phyloP scores from a whole-genome alignment of 495 filamentous ascomycete species.

The Talaromyces liani region DNA sequence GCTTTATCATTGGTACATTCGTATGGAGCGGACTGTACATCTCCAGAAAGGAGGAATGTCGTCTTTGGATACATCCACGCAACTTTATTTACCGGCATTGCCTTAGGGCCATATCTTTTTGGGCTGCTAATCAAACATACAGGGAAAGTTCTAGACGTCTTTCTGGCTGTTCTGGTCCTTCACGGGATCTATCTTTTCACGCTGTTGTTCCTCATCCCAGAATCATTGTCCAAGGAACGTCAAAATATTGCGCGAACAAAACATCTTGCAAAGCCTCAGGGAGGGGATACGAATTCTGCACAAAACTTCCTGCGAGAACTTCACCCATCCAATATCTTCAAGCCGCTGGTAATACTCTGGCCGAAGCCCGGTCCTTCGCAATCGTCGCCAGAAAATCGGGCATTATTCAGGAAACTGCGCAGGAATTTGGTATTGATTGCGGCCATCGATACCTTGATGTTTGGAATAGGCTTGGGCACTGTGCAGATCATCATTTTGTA shows the following conservation, averaged over 20 bases:
- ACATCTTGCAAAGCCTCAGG: conserved; percentile 27
- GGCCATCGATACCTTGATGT: conserved; percentile 67
- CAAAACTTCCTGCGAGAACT: conserved; percentile 17
- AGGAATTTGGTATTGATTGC: conserved; percentile 75
- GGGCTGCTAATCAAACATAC: conserved; percentile 68
- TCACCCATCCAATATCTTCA: conserved; percentile 55
- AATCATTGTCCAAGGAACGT: conserved; percentile 65
- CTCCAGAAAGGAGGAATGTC: conserved; percentile 68
- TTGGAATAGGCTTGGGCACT: conserved; percentile 75
- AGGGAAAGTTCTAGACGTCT: conserved; percentile 60
- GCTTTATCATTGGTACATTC: conserved; percentile 73
- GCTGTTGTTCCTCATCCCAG: conserved; percentile 64
- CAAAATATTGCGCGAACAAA: conserved; percentile 63
- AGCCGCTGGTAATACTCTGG: conserved; percentile 69
- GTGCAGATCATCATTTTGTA: conserved; percentile 75
- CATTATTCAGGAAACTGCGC: conserved; percentile 53
- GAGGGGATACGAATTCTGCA: conserved; percentile 8
- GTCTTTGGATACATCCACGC: conserved; percentile 86
- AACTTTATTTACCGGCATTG: conserved; percentile 78
- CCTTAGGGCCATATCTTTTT: conserved; percentile 71
- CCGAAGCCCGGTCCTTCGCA: conserved; percentile 59
- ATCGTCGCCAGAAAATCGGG: conserved; percentile 51
- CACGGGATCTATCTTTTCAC: conserved; percentile 65
- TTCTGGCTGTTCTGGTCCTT: conserved; percentile 66
- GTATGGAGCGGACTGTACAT: conserved; percentile 83